Conservation (phyloP, 2,329 filamentous ascomycete species). For the Didymella exigua region DNA sequence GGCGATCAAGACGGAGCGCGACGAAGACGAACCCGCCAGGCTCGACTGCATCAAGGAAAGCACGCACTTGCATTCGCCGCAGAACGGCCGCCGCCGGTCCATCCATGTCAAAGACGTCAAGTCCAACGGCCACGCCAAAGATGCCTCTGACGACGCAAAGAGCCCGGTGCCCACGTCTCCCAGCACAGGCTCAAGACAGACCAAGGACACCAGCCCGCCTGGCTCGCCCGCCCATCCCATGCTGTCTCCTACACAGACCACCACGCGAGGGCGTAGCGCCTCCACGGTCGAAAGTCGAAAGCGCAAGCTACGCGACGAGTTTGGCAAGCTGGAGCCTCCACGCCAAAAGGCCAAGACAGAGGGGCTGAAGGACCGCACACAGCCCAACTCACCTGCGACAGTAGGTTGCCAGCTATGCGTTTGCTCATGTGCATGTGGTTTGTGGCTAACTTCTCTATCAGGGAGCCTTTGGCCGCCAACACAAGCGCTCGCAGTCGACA, state of each 20-base stretch:
- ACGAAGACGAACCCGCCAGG: slow-evolving; percentile 31
- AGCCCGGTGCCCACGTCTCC: slow-evolving; percentile 44
- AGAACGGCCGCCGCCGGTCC: slow-evolving; percentile 35
- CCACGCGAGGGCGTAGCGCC: slow-evolving; percentile 44
- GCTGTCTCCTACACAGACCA: slow-evolving; percentile 34
- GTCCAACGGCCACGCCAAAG: slow-evolving; percentile 36
- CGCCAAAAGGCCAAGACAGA: slow-evolving; percentile 50
- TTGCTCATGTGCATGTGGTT: not conserved
- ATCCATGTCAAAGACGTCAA: slow-evolving; percentile 32
- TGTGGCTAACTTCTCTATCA: slow-evolving; percentile 1
- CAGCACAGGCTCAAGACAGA: slow-evolving; percentile 42
- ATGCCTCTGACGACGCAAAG: slow-evolving; percentile 40
- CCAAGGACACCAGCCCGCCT: slow-evolving; percentile 43
- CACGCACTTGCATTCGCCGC: slow-evolving; percentile 31
- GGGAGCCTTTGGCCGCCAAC: slow-evolving; percentile 40
- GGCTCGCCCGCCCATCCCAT: slow-evolving; percentile 35
- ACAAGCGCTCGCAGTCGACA: slow-evolving; percentile 49
- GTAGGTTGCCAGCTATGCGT: not conserved
- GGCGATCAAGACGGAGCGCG: slow-evolving; percentile 49
- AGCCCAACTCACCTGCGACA: slow-evolving; percentile 43
- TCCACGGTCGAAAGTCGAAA: slow-evolving; percentile 49
- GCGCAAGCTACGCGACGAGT: slow-evolving; percentile 47
- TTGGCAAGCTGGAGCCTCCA: slow-evolving; percentile 46
- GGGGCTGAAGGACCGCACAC: slow-evolving; percentile 39
- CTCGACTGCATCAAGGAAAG: slow-evolving; percentile 39